These are phyloP conservation scores for Puccinia novopanici DNA, from an alignment of 1,284 basidiomycete species.

Conservation along the genomic window DNA sequence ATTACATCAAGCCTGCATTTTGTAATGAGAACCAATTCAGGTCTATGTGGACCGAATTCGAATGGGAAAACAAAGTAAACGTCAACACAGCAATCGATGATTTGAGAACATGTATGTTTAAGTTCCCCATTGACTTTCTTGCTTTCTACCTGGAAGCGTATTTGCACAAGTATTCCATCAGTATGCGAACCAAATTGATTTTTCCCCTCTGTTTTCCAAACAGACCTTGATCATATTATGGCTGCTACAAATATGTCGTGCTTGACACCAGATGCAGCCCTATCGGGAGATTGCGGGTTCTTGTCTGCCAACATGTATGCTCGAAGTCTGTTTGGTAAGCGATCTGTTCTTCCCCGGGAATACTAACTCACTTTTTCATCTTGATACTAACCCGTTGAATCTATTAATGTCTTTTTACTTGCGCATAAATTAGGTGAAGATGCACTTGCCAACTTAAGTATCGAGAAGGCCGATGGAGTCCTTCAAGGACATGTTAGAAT, in stretches of 20 bases:
- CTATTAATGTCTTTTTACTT: not conserved
- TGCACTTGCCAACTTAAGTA: conserved; percentile 90
- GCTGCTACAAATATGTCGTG: conserved; percentile 92
- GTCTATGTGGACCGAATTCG: conserved; percentile 96
- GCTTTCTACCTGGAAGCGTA: not conserved
- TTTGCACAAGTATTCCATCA: not conserved
- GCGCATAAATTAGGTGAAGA: conserved; percentile 67
- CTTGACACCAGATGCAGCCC: conserved; percentile 86
- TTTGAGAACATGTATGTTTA: conserved; percentile 42
- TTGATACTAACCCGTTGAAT: not conserved
- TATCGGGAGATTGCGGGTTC: conserved; percentile 90
- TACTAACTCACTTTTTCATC: not conserved
- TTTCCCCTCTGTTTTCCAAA: not conserved
- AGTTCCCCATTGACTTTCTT: conserved; percentile 16
- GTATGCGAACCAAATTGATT: not conserved
- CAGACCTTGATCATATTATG: conserved; percentile 81
- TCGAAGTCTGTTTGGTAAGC: conserved; percentile 75
- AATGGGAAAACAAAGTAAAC: conserved; percentile 97
- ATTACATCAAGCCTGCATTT: conserved; percentile 96
- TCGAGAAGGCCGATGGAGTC: conserved; percentile 83
- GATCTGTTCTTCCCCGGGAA: not conserved
- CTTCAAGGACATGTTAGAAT: conserved; percentile 90
- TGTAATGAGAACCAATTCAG: conserved; percentile 90
- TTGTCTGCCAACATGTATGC: conserved; percentile 92
- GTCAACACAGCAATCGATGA: conserved; percentile 72